phyloP scores from a whole-genome alignment of 139 green algal species.

The Chlorella sp. region DNA sequence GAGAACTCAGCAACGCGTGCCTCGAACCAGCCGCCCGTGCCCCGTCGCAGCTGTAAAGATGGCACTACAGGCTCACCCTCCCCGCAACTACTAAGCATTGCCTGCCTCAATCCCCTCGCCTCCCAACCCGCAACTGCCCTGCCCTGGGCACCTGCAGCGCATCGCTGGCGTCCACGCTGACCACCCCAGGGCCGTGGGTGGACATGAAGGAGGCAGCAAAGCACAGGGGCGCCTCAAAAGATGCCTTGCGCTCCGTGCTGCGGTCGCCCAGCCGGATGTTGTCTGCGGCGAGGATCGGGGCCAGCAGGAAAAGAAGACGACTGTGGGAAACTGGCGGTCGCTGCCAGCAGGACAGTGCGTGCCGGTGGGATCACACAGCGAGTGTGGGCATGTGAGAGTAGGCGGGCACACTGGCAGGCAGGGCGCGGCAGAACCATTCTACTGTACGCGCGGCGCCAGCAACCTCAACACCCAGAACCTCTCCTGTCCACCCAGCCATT shows the following conservation, averaged over 20 bases:
- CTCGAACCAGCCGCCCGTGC: too few relatives aligned
- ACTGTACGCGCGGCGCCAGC: too few relatives aligned
- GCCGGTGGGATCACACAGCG: too few relatives aligned
- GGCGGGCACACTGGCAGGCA: background rate
- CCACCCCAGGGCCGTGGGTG: conserved; percentile 46
- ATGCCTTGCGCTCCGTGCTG: conserved; percentile 50
- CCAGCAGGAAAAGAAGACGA: background rate
- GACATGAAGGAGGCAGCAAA: conserved; percentile 49
- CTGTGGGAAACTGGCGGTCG: too few relatives aligned
- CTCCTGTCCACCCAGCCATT: too few relatives aligned
- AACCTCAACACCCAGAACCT: too few relatives aligned
- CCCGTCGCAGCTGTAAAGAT: too few relatives aligned
- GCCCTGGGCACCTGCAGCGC: background rate
- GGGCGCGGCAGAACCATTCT: too few relatives aligned
- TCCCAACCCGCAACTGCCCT: background rate
- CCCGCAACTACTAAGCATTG: background rate
- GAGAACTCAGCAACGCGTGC: too few relatives aligned
- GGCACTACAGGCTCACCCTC: background rate
- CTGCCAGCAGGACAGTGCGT: too few relatives aligned
- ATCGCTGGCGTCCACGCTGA: background rate
- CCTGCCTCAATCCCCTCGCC: too few relatives aligned
- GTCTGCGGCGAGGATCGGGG: conserved; percentile 21
- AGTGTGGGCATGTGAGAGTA: background rate
- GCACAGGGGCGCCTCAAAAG: conserved; percentile 37
- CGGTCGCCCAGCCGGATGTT: conserved; percentile 48